Evolutionary conservation across 805 yeast genomes (phyloP).

Genomic region (Yamadazyma sp.): DNA sequence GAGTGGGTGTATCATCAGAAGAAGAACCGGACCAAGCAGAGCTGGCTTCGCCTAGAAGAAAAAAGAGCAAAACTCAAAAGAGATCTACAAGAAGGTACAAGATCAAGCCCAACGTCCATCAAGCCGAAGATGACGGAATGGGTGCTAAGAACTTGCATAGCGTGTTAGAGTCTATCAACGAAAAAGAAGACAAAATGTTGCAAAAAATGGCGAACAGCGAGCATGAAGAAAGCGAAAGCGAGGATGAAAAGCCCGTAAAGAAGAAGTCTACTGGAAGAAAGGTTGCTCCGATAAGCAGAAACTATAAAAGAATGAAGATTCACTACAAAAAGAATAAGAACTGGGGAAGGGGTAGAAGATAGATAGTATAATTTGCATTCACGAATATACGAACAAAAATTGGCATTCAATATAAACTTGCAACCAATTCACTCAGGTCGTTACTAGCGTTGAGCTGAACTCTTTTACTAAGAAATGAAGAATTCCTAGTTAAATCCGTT

Average conservation of each 20-base stretch:
- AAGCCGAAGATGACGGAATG: constrained; percentile 26
- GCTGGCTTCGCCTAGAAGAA: constrained; percentile 14
- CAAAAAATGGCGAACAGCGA: constrained; percentile 22
- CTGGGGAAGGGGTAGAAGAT: constrained; percentile 26
- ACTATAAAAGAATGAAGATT: constrained; percentile 54
- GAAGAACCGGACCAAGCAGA: constrained; percentile 4
- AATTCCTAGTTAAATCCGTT: no score
- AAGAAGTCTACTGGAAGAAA: constrained; percentile 14
- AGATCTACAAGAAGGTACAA: constrained; percentile 53
- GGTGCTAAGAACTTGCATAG: constrained; percentile 43
- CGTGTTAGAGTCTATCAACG: constrained; percentile 36
- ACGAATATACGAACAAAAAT: not conserved
- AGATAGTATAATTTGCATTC: constrained; percentile 10
- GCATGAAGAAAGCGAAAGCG: constrained; percentile 11
- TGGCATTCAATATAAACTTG: constrained; percentile 14
- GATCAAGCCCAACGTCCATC: constrained; percentile 39
- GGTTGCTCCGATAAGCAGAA: constrained; percentile 41
- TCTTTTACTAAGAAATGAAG: no score
- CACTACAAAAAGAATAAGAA: constrained; percentile 36
- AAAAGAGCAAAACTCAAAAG: constrained; percentile 47
- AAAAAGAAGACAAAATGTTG: constrained; percentile 22
- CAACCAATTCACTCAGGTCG: constrained; percentile 27
- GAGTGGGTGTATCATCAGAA: constrained; percentile 9
- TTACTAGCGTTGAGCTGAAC: constrained; percentile 26
- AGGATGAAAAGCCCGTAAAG: constrained; percentile 13